Conservation (phyloP, 805 yeast genomes). For the Pichia membranifaciens region DNA sequence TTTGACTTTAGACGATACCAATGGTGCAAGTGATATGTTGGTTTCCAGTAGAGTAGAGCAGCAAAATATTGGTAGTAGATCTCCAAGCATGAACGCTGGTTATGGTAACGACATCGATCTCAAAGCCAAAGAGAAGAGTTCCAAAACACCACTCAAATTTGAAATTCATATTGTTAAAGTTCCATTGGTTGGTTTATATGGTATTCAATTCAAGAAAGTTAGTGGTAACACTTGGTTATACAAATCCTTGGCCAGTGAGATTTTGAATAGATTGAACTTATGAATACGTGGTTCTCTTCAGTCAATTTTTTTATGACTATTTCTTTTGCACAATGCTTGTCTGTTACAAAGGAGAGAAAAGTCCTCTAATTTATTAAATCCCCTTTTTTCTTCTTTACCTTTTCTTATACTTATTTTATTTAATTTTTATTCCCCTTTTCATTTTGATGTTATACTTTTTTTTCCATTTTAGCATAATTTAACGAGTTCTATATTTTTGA, state of each 20-base stretch:
- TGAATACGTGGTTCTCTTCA: slow-evolving; percentile 23
- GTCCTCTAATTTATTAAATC: no score
- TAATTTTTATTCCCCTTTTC: background rate
- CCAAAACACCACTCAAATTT: slow-evolving; percentile 67
- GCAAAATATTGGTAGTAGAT: slow-evolving; percentile 20
- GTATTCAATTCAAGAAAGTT: slow-evolving; percentile 90
- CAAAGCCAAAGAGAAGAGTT: slow-evolving; percentile 7
- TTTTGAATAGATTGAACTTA: slow-evolving; percentile 64
- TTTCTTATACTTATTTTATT: background rate
- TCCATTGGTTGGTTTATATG: slow-evolving; percentile 82
- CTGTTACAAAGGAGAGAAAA: no score
- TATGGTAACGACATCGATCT: background rate
- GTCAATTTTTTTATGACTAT: no score
- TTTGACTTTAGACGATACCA: slow-evolving; percentile 47
- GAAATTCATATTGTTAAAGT: slow-evolving; percentile 91
- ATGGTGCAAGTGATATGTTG: slow-evolving; percentile 54
- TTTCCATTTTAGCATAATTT: background rate
- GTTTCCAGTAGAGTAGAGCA: slow-evolving; percentile 55
- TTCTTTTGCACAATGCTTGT: no score
- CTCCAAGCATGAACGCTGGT: slow-evolving; percentile 4
- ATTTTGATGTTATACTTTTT: background rate
- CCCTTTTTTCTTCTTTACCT: background rate
- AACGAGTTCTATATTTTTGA: no score
- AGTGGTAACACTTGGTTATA: slow-evolving; percentile 95
- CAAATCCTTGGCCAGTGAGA: slow-evolving; percentile 82